Percentiles rank a stretch among this genome's conserved stretches.
Evolutionary conservation across 306 rosid species (phyloP).

Genomic region (Glycyrrhiza uralensis): DNA sequence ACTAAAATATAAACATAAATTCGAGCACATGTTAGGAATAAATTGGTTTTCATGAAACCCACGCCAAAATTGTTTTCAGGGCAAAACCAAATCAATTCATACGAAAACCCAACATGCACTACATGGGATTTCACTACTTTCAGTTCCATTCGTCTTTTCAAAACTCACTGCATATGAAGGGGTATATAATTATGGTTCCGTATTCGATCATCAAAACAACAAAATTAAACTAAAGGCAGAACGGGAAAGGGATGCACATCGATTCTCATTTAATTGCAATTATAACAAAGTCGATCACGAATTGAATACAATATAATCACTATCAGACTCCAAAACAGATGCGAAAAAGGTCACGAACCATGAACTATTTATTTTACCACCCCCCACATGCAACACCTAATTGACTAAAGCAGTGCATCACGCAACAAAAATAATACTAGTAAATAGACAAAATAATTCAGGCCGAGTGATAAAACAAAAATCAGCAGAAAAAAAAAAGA

Average conservation of each 20-base stretch:
- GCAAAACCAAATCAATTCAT: background rate
- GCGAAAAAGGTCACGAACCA: background rate
- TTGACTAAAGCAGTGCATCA: background rate
- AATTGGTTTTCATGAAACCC: background rate
- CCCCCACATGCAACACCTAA: background rate
- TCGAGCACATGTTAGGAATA: background rate
- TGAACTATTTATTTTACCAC: background rate
- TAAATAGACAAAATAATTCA: background rate
- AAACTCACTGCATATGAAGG: background rate
- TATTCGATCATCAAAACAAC: background rate
- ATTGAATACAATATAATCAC: background rate
- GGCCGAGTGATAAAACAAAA: background rate
- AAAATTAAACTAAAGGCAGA: background rate
- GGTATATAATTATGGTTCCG: background rate
- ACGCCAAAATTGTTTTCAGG: background rate
- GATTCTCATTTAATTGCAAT: background rate
- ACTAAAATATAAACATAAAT: background rate
- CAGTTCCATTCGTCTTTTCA: background rate
- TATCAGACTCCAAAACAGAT: background rate
- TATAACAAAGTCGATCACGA: background rate
- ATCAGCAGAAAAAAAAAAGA: background rate
- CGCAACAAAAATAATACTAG: background rate
- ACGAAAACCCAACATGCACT: background rate
- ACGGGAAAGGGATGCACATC: background rate
- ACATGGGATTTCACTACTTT: background rate